Evolutionary conservation across 495 filamentous ascomycete species (phyloP).

Genomic region (Aspergillus conjunctus): DNA sequence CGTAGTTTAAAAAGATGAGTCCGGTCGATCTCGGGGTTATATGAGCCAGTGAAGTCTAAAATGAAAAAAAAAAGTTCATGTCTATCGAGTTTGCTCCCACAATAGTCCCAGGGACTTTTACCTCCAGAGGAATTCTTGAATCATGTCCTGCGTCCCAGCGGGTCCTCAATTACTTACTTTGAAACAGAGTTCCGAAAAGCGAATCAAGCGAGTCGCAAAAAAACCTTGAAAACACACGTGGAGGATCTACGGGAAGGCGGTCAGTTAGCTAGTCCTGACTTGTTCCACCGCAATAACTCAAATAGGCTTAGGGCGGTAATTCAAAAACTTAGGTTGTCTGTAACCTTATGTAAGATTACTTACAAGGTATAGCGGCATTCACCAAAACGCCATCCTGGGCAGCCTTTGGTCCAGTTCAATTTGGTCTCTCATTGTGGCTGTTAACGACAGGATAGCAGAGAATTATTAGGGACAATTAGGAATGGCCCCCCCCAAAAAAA

Average conservation of each 20-base stretch:
- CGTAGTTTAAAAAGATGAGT: no score
- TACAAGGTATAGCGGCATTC: neutral
- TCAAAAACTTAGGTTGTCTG: no score
- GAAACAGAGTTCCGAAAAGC: neutral
- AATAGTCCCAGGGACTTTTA: no score
- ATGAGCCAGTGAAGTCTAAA: neutral
- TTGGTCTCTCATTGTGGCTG: neutral
- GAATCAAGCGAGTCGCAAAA: neutral
- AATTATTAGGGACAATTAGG: neutral
- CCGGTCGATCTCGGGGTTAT: no score
- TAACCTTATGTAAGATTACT: no score
- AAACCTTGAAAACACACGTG: constrained; percentile 19
- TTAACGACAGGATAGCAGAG: no score
- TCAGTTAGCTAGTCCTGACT: constrained; percentile 16
- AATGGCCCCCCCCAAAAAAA: neutral
- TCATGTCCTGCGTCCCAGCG: neutral
- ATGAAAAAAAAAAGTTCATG: neutral
- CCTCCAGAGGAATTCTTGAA: neutral
- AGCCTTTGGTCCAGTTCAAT: neutral
- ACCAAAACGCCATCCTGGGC: neutral
- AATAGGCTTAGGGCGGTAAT: neutral
- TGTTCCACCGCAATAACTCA: constrained; percentile 12
- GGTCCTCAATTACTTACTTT: neutral
- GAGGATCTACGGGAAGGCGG: constrained; percentile 28
- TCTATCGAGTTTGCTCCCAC: no score